Base-by-base conservation (phyloP, 345 rosid species). In the Geranium rotundifolium region DNA sequence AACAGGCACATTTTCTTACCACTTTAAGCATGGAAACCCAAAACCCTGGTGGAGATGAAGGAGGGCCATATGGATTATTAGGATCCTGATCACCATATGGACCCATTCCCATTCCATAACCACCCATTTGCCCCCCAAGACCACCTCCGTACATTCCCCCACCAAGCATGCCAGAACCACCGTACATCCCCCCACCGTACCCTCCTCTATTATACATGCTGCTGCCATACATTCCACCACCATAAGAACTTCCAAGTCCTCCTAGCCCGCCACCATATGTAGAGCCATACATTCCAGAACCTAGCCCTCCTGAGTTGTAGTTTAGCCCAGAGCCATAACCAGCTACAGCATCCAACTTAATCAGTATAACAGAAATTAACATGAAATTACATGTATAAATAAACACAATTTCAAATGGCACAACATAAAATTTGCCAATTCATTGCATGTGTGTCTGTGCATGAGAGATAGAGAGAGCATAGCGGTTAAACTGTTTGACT, bases 1-100 rank as follows among this genome's bases (percentile, higher is more conserved):
- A 19, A 18, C 46, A 57, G 57, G 29, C 4, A 29, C 57, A 39
- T 58, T 63, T 49, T 18, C 78, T 74, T 75, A 95, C 99, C 92
- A 90, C 95, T 1, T 76, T 83, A 59, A 90, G 90, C 73, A 95
- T 90, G 61, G 97, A 90, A 64, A 95, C 81, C 99, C 99, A 95
- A 70, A 95, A 90, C 61, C 99, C 88, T 17, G 99, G 99, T 16
- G 99, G 97, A 61, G 93, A 82, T 46, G 97, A 67, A 29, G 97
- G 96, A 70, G 73, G 79, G 54, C 87, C 92, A 72, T 61, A 80
- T 59, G 97, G 97, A 77, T 90, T 82, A 67, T 89, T 92, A 2
- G 90, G 95, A 81, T 87, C 97, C 79, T 88, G 97, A 71, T 73
- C 88, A 64, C 95, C 97, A 68, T 82, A 82, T 37, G 89, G 95